Evolutionary conservation across 352 stramenopile species (phyloP).

Genomic region (Elongisporangium senticosum): DNA sequence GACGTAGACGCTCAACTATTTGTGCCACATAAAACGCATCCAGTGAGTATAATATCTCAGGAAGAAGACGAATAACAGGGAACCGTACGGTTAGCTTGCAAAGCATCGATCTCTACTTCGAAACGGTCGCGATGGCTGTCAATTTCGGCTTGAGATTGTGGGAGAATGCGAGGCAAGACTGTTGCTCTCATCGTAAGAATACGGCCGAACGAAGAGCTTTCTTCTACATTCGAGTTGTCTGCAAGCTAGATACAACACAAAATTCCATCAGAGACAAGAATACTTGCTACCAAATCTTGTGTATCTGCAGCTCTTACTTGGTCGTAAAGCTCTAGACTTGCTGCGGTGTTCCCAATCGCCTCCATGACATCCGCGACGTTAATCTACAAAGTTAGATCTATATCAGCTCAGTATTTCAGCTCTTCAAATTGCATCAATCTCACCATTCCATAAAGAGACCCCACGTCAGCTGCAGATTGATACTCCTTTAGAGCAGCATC

Average conservation of each 20-base stretch:
- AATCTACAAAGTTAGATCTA: conserved; percentile 20
- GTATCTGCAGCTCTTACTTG: conserved; percentile 15
- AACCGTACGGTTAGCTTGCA: conserved; percentile 30
- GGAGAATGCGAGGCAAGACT: conserved; percentile 59
- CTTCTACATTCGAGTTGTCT: background rate
- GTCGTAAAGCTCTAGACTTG: conserved; percentile 49
- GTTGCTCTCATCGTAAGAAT: conserved; percentile 59
- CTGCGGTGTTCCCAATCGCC: conserved; percentile 44
- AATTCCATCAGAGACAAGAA: background rate
- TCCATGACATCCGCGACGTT: conserved; percentile 52
- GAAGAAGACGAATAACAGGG: background rate
- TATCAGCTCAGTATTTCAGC: background rate
- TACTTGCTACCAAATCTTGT: background rate
- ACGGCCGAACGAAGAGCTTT: conserved; percentile 3
- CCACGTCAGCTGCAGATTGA: conserved; percentile 32
- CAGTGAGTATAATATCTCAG: background rate
- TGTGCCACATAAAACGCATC: background rate
- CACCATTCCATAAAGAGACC: conserved; percentile 45
- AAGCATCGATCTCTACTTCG: conserved; percentile 26
- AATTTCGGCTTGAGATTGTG: conserved; percentile 41
- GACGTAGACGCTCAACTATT: conserved; percentile 8
- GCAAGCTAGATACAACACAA: conserved; percentile 1
- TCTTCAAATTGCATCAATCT: background rate
- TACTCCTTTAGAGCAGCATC: conserved; percentile 55
- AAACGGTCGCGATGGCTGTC: conserved; percentile 38